Conservation (phyloP, 2,329 filamentous ascomycete species). For the Daldinia sp. region DNA sequence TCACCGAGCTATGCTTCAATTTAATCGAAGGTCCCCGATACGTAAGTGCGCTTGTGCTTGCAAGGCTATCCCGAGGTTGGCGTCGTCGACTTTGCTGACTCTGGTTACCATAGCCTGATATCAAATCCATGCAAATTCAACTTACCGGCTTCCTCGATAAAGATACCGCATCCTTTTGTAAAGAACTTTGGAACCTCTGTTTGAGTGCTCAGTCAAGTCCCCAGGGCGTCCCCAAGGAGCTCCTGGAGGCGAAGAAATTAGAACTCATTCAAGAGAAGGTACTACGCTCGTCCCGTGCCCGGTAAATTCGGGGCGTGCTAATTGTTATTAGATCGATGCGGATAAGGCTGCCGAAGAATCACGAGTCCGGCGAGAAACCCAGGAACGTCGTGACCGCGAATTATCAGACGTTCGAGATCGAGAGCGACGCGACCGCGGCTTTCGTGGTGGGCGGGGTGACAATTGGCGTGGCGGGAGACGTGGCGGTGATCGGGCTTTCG, state of each 20-base stretch:
- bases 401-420: conserved; percentile 72
- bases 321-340: conserved; percentile 71
- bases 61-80: background rate
- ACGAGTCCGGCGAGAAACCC: conserved; percentile 74
- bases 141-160: conserved; percentile 95
- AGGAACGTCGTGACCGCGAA: conserved; percentile 75
- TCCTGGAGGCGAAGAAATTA: conserved; percentile 94
- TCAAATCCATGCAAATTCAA: conserved; percentile 93
- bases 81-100: conserved; percentile 20
- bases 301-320: background rate
- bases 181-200: conserved; percentile 91
- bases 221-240: conserved; percentile 91
- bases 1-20: conserved; percentile 83
- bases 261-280: conserved; percentile 97
- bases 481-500: conserved; percentile 59
- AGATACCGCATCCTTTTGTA: conserved; percentile 87
- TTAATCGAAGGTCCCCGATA: conserved; percentile 76
- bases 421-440: conserved; percentile 64
- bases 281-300: conserved; percentile 15
- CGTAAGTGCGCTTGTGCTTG: conserved; percentile 61
- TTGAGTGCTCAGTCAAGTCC: conserved; percentile 88
- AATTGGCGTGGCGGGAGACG: conserved; percentile 61
- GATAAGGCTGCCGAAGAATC: conserved; percentile 82
- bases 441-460: conserved; percentile 61
- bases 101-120: conserved; percentile 75